Evolutionary conservation across 2,329 filamentous ascomycete genomes (phyloP), one percentile per base, ranked within the genome.

Genomic region (Aspergillus pseudotamarii): DNA sequence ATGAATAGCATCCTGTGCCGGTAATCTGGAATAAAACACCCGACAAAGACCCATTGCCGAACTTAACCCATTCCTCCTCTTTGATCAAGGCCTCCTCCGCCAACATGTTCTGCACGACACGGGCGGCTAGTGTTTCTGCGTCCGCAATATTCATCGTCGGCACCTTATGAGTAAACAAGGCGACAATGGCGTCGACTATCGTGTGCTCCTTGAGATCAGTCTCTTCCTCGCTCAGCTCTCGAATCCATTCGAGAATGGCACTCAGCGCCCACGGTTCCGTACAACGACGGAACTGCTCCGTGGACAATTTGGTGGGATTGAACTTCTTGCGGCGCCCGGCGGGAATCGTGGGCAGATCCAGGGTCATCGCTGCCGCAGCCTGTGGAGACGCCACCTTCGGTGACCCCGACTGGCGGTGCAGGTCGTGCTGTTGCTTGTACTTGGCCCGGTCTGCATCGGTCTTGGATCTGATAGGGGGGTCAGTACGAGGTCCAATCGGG

Each of bases 141-240:
- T 99, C 96, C 6, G 94, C 94, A 48, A 95, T 94, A 71, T 99
- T 98, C 93, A 99, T 97, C 0, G 93, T 99, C 0, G 95, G 94
- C 0, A 99, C 93, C 78, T 97, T 98, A 79, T 92, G 87, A 1
- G 92, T 96, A 76, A 99, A 98, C 8, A 99, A 83, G 34, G 89
- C 91, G 48, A 97, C 89, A 48, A 99, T 84, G 2, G 92, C 94
- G 69, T 98, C 94, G 63, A 93, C 90, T 58, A 99, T 89, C 1
- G 91, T 89, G 72, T 93, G 91, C 73, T 91, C 88, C 74, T 91
- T 93, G 54, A 99, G 81, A 76, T 99, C 93, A 12, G 90, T 88
- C 73, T 97, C 94, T 45, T 94, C 94, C 70, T 97, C 94, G 19
- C 92, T 92, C 86, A 98, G 90, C 61, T 91, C 89, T 63, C 91